Evolutionary conservation across 139 green algal species (phyloP).

Genomic region (Chlorella sorokiniana): DNA sequence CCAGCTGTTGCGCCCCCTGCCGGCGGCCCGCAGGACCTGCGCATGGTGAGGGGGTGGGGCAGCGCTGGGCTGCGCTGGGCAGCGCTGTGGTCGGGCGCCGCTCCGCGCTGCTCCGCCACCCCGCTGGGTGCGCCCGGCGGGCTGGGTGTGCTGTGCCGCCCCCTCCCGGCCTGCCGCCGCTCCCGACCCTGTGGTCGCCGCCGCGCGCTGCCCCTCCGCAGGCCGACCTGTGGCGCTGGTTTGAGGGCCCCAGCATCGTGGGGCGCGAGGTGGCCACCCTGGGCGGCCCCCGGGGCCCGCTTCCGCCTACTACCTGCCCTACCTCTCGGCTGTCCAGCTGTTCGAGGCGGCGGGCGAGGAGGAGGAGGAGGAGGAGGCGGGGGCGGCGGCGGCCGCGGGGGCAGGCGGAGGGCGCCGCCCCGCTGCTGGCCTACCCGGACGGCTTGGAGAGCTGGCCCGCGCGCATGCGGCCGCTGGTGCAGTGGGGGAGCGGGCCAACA

Average conservation of each 20-base stretch:
- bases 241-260: slow-evolving; percentile 53
- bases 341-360: slow-evolving; percentile 41
- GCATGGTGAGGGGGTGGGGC: slow-evolving; percentile 3
- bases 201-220: slow-evolving; percentile 24
- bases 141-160: too few relatives aligned
- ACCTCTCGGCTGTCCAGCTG: slow-evolving; percentile 79
- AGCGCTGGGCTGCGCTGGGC: neutral
- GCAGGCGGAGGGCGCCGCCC: neutral
- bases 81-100: too few relatives aligned
- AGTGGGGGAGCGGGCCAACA: slow-evolving; percentile 73
- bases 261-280: slow-evolving; percentile 49
- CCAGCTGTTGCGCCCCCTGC: slow-evolving; percentile 21
- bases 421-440: slow-evolving; percentile 13
- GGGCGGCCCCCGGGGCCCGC: slow-evolving; percentile 62
- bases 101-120: too few relatives aligned
- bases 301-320: slow-evolving; percentile 77
- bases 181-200: too few relatives aligned
- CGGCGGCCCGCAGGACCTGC: slow-evolving; percentile 5
- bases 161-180: too few relatives aligned
- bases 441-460: slow-evolving; percentile 65
- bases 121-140: too few relatives aligned
- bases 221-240: slow-evolving; percentile 68
- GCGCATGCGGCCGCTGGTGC: slow-evolving; percentile 64
- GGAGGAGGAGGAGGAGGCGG: neutral
- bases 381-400: neutral